Evolutionary conservation across 2,329 filamentous ascomycete species (phyloP).

Genomic region (Colletotrichum spaethianum): DNA sequence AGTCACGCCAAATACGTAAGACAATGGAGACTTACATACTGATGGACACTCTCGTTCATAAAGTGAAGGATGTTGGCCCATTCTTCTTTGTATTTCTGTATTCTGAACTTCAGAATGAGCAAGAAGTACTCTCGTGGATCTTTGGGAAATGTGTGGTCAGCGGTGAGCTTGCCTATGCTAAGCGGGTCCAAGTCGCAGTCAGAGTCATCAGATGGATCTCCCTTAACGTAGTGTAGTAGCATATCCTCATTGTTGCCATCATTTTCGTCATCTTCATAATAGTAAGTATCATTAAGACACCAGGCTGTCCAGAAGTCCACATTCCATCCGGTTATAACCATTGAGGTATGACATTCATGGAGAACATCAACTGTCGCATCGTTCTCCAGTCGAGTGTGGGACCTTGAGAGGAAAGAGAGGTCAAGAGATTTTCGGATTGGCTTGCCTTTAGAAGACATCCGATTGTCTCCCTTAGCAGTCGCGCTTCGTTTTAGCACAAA

Average conservation of each 20-base stretch:
- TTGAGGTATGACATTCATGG: conserved; percentile 6
- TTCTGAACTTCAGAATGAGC: neutral
- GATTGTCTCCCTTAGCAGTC: neutral
- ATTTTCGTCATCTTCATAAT: neutral
- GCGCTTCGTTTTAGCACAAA: neutral
- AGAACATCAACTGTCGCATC: neutral
- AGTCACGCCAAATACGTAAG: too few relatives aligned
- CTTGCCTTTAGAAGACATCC: neutral
- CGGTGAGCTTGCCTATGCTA: neutral
- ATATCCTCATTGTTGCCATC: neutral
- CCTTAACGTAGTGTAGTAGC: neutral
- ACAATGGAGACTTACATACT: neutral
- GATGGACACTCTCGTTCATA: neutral
- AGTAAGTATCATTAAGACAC: neutral
- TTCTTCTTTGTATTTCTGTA: neutral
- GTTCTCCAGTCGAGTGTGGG: neutral
- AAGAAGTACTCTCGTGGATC: conserved; percentile 17
- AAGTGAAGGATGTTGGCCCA: neutral
- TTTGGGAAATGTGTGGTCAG: neutral
- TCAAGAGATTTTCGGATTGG: neutral
- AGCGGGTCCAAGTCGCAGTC: neutral
- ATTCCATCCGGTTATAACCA: conserved; percentile 4
- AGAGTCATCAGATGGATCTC: neutral
- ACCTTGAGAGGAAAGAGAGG: conserved; percentile 5
- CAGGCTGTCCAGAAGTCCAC: conserved; percentile 3